Conservation (phyloP, 805 yeast species). For the Isabelozyma heimii region DNA sequence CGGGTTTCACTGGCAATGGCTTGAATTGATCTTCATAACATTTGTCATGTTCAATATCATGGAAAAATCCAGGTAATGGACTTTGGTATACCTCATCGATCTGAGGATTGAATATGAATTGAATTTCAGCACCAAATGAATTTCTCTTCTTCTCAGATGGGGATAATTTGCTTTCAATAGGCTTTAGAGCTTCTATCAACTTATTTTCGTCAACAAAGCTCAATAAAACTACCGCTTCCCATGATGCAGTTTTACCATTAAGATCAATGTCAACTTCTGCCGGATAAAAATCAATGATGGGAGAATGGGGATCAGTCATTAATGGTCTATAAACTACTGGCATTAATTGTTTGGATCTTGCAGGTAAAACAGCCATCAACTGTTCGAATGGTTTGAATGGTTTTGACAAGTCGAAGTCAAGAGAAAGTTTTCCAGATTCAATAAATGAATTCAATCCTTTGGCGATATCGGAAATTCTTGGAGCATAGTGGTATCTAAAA, state of each 20-base stretch:
- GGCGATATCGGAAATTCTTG: slow-evolving; percentile 84
- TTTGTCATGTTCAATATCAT: slow-evolving; percentile 75
- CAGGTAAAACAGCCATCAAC: slow-evolving; percentile 96
- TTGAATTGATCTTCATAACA: slow-evolving; percentile 63
- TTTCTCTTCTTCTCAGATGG: slow-evolving; percentile 76
- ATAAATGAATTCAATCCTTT: slow-evolving; percentile 63
- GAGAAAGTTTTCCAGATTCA: slow-evolving; percentile 21
- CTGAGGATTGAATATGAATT: slow-evolving; percentile 76
- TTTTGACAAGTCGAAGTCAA: slow-evolving; percentile 62
- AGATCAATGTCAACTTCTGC: slow-evolving; percentile 80
- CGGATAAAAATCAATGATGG: slow-evolving; percentile 89
- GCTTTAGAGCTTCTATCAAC: slow-evolving; percentile 68
- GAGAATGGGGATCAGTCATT: slow-evolving; percentile 84
- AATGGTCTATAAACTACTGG: slow-evolving; percentile 75
- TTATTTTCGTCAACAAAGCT: slow-evolving; percentile 87
- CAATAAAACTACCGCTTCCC: slow-evolving; percentile 96
- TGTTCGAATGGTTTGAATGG: slow-evolving; percentile 96
- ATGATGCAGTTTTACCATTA: slow-evolving; percentile 92
- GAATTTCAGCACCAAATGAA: slow-evolving; percentile 65
- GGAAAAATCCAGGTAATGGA: slow-evolving; percentile 73
- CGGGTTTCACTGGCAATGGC: slow-evolving; percentile 47
- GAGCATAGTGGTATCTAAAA: slow-evolving; percentile 86
- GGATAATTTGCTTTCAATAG: slow-evolving; percentile 57
- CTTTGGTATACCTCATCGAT: slow-evolving; percentile 63
- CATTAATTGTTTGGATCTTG: slow-evolving; percentile 76